Evolutionary conservation across 129 eudicot species (phyloP), one percentile per base, ranked within the genome.

Genomic region (Arctium lappa): DNA sequence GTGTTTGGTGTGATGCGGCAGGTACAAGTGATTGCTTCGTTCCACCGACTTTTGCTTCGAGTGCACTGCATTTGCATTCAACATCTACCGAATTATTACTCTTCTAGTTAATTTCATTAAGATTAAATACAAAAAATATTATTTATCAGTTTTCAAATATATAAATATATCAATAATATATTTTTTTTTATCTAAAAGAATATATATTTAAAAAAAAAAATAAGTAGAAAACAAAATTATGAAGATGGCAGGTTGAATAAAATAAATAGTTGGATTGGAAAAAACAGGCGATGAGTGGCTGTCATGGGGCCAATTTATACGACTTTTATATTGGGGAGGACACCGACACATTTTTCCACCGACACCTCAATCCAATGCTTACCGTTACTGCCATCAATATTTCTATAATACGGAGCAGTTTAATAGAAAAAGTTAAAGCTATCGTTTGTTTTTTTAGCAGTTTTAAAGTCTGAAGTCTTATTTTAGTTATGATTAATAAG

Each of bases 21-120:
- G 79, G 79, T 81, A 62, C 79, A 60, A 62, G 85, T 81, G 85
- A 73, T 81, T 73, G 79, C 66, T 73, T 73, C 74, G 34, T 38
- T 39, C 29, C 85, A 73, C 79, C 85, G 74, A 73, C 74, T 72
- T 31, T 81, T 81, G 85, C 85, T 81, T 81, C 79, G 63, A 81
- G 79, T 81, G 79, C 65, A 81, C 79, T 81, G n/a, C 65, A 81
- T 53, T 22, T 32, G 63, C 56, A 81, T 56, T 56, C 84, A 72
- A 80, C 72, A 72, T 29, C 42, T 11, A 60, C 63, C 79, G 60
- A 73, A 56, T 46, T 11, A 22, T 66, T 66, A 66, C 66, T 56
- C 68, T 60, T n/a, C n/a, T 7, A 16, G 29, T 16, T 56, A 56
- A 15, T 56, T 16, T 56, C 29, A 56, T 16, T 60, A 60, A n/a